Evolutionary conservation across 495 filamentous ascomycete genomes (phyloP), one percentile per base, ranked within the genome.

Genomic region (Tuber borchii): DNA sequence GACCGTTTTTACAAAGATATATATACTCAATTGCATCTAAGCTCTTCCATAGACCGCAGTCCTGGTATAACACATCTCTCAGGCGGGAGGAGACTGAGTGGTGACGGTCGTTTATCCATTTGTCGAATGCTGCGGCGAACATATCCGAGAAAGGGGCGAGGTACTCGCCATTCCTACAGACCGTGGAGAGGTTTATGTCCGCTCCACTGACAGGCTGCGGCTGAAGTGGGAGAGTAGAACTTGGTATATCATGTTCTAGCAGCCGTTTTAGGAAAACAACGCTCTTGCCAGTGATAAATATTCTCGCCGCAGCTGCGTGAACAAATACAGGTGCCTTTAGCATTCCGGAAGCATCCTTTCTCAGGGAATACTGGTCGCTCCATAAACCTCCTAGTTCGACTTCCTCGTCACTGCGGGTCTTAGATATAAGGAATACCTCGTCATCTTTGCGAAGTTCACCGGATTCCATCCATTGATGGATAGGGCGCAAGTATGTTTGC

Each of bases 231-330:
- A 74, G 40, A 0, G 74, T 34, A 0, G 71, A 42, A 2, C 74
- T 72, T 7, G 77, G 74, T 16, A 70, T 56, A 70, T 83, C 78
- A 65, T 86, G 87, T 44, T 84, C 84, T 42, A 85, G 87, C 71
- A 93, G 87, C 45, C 90, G 88, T 45, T 90, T 91, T 31, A 97
- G 84, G 71, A 98, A 92, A 2, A 95, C 89, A 76, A 93, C 90
- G 79, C 90, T 95, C 82, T 97, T 97, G 0, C 95, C 95, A 7
- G 92, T 90, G 0, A 89, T 93, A 75, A 97, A 93, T 39, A 97
- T 92, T 75, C 89, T 91, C 19, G 85, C 83, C 2, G 89, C 89
- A 1, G 90, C 87, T 2, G 89, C 86, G 56, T 90, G 88, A 10
- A 97, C 86, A 75, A 97, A 97, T 8, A 84, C 87, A 0, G 94